Base-by-base conservation (phyloP, 2,329 filamentous ascomycete genomes). In the Penicillium sclerotigenum region DNA sequence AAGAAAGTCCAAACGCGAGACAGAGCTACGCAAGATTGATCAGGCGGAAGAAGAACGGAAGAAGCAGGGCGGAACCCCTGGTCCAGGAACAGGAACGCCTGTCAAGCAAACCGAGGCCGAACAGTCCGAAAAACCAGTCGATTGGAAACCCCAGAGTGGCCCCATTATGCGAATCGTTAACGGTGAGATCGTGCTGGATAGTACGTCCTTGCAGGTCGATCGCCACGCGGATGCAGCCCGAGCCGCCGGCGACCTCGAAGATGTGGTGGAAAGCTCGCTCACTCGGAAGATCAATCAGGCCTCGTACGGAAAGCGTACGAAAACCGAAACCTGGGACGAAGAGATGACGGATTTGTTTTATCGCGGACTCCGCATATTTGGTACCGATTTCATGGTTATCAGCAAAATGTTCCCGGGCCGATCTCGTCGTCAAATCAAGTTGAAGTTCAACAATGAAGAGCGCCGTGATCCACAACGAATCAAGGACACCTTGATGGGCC, bases 351-450 rank as follows among this genome's bases (percentile, higher is more conserved):
- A 86, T 40, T 66, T 80, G 11, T 87, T 87, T 67, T 87, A 87
- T 67, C 77, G 84, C 43, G 84, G 82, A 1, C 73, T 87, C 14
- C 76, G 78, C 20, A 83, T 83, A 75, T 87, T 86, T 63, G 85
- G 85, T 34, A 87, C 83, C 0, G 84, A 87, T 65, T 87, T 87
- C 62, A 79, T 80, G 71, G 82, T 86, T 71, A 85, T 87, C 61
- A 81, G 79, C 63, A 82, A 83, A 57, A 77, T 87, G 73, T 86
- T 87, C 61, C 81, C 82, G 0, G 80, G 80, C 11, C 76, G 80
- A 45, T 83, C 80, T 10, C 76, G 85, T n/a, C 77, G 79, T n/a
- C 80, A 83, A 64, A 83, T 87, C 63, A 87, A 87, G 69, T 69
- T 79, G 16, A 87, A 87, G 63, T 87, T 86, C 71, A 80, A 78